Evolutionary conservation across 1,284 basidiomycete genomes (phyloP).

Genomic region (Ustilago bromivora): DNA sequence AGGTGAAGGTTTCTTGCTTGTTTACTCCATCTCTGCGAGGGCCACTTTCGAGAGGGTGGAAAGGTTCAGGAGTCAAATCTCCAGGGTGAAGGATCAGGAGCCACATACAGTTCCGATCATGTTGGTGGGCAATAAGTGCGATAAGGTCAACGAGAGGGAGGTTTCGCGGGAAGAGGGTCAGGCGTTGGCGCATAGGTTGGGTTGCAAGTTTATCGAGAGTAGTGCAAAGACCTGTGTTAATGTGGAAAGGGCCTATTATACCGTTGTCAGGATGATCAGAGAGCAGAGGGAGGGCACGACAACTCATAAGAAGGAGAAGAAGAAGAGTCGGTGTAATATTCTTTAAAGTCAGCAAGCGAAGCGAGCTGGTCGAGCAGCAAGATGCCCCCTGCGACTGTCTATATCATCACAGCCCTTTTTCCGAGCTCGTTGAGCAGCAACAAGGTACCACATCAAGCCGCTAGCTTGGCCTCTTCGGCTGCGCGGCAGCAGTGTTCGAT

Average conservation of each 20-base stretch:
- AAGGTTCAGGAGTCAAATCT: conserved; percentile 69
- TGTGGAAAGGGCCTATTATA: conserved; percentile 70
- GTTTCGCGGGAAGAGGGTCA: conserved; percentile 72
- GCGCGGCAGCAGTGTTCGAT: too few species aligned
- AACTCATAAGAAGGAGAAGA: conserved; percentile 62
- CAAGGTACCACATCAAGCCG: too few species aligned
- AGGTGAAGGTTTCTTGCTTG: conserved; percentile 71
- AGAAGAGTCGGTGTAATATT: conserved; percentile 66
- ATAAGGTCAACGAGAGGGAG: conserved; percentile 83
- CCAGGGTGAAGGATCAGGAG: conserved; percentile 68
- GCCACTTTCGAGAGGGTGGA: conserved; percentile 71
- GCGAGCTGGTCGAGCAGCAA: background rate
- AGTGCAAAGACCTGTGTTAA: conserved; percentile 71
- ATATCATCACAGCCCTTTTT: too few species aligned
- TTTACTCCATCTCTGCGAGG: conserved; percentile 70
- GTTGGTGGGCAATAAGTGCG: conserved; percentile 87
- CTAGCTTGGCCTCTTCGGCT: too few species aligned
- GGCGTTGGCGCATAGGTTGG: conserved; percentile 66
- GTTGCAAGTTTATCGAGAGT: conserved; percentile 70
- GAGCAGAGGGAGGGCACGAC: conserved; percentile 61
- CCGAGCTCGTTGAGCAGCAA: too few species aligned
- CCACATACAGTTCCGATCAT: conserved; percentile 77
- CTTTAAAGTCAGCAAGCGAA: conserved; percentile 40
- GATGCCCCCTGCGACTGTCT: too few species aligned
- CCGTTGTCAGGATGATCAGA: conserved; percentile 66